Conservation (phyloP, 495 filamentous ascomycete species). For the Penicillium daleae region DNA sequence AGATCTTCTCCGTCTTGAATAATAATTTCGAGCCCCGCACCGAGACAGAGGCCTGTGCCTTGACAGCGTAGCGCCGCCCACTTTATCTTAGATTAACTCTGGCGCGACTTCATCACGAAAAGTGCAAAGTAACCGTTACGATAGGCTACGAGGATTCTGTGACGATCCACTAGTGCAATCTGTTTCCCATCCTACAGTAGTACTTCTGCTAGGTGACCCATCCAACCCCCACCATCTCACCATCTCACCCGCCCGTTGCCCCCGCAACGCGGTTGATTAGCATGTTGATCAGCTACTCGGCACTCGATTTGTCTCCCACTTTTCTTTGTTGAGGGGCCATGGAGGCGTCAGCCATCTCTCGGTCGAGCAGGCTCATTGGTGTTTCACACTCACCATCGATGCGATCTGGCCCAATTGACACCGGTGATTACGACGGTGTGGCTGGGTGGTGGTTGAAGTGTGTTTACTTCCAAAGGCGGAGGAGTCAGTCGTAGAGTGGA, state of each 20-base stretch:
- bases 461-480: slow-evolving; percentile 3
- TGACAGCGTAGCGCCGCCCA: not conserved
- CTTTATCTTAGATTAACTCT: slow-evolving; percentile 4
- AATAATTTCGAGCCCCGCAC: not conserved
- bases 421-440: slow-evolving; percentile 1
- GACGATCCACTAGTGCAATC: not conserved
- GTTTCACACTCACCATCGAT: not conserved
- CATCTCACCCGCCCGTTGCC: not conserved
- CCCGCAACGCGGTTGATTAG: slow-evolving; percentile 14
- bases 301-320: slow-evolving; percentile 20
- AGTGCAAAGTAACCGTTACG: not conserved
- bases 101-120: not conserved
- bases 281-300: slow-evolving; percentile 18
- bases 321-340: slow-evolving; percentile 21
- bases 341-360: slow-evolving; percentile 2
- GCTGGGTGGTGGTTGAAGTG: not conserved
- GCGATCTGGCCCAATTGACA: slow-evolving; percentile 16
- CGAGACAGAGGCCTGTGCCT: not conserved
- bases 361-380: slow-evolving; percentile 10
- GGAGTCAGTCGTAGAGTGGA: not conserved
- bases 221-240: not conserved
- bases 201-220: too few species aligned
- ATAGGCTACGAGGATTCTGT: not conserved
- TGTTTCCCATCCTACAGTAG: too few species aligned
- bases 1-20: not conserved